Evolutionary conservation across 106 monocot species (phyloP).

Genomic region (Ottelia alismoides): DNA sequence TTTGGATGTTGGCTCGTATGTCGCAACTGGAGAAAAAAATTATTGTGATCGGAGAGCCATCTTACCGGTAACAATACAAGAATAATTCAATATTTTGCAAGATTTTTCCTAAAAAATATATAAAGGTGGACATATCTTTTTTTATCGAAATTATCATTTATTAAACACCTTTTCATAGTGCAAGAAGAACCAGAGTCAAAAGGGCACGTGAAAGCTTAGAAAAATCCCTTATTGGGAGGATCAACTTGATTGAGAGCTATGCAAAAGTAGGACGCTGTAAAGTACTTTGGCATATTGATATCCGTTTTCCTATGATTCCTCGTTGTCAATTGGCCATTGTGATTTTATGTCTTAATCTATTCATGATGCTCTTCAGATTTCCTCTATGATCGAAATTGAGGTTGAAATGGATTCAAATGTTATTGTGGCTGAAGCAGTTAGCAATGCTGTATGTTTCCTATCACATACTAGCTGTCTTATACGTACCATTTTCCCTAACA

Average conservation of each 20-base stretch:
- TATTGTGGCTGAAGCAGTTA: slow-evolving; percentile 78
- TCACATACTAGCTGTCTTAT: background rate
- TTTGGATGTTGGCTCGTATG: slow-evolving; percentile 97
- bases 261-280: slow-evolving; percentile 54
- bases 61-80: slow-evolving; percentile 57
- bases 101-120: too few species aligned
- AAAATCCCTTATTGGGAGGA: slow-evolving; percentile 57
- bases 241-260: slow-evolving; percentile 90
- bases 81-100: too few species aligned
- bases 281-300: background rate
- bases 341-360: too few species aligned
- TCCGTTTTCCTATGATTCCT: too few species aligned
- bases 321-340: too few species aligned
- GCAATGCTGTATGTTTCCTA: slow-evolving; percentile 46
- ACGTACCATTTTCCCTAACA: background rate
- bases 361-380: slow-evolving; percentile 35
- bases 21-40: slow-evolving; percentile 96
- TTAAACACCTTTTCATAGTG: slow-evolving; percentile 47
- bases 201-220: slow-evolving; percentile 79
- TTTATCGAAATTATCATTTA: too few species aligned
- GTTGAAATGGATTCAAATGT: slow-evolving; percentile 97
- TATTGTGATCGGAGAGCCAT: slow-evolving; percentile 81
- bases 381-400: slow-evolving; percentile 99
- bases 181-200: slow-evolving; percentile 65
- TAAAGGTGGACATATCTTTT: too few species aligned